Percentiles rank a stretch among this genome's conserved stretches.
Conservation (phyloP, 257 asterid genomes). For the Penstemon davidsonii region DNA sequence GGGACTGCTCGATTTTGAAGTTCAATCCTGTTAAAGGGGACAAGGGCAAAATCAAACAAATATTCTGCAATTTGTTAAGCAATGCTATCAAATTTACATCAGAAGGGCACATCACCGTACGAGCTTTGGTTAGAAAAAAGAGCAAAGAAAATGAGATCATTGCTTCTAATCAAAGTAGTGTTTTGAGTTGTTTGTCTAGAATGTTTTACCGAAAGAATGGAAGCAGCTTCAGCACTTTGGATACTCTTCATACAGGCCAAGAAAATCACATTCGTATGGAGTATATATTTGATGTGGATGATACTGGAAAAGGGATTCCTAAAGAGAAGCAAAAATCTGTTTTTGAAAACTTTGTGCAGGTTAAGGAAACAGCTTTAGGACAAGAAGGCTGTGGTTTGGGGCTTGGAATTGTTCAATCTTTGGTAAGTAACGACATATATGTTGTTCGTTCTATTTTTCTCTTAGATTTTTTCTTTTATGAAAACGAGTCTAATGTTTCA, state of each 20-base stretch:
- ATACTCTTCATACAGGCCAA: slow-evolving; percentile 21
- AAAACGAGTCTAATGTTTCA: neutral
- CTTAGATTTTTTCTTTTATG: neutral
- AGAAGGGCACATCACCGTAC: slow-evolving; percentile 39
- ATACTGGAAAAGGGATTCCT: slow-evolving; percentile 54
- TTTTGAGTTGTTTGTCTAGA: slow-evolving; percentile 21
- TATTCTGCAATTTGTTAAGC: slow-evolving; percentile 41
- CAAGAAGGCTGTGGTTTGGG: slow-evolving; percentile 51
- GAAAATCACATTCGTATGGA: slow-evolving; percentile 31
- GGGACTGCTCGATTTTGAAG: slow-evolving; percentile 34
- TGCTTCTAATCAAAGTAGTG: slow-evolving; percentile 22
- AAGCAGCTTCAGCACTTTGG: neutral
- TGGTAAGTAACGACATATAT: slow-evolving; percentile 28
- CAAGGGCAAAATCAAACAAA: slow-evolving; percentile 39
- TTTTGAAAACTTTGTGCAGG: slow-evolving; percentile 55
- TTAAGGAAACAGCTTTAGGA: slow-evolving; percentile 36
- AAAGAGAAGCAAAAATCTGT: slow-evolving; percentile 16
- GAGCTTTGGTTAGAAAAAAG: slow-evolving; percentile 39
- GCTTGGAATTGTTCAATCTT: slow-evolving; percentile 44
- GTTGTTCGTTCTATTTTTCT: too few species aligned
- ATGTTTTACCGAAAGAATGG: slow-evolving; percentile 21
- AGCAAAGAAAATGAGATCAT: slow-evolving; percentile 28
- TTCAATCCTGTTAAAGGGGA: slow-evolving; percentile 41
- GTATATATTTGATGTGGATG: slow-evolving; percentile 45
- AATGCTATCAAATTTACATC: slow-evolving; percentile 54